Conservation (phyloP, 768 basidiomycete species). For the Hypholoma sublateritium region DNA sequence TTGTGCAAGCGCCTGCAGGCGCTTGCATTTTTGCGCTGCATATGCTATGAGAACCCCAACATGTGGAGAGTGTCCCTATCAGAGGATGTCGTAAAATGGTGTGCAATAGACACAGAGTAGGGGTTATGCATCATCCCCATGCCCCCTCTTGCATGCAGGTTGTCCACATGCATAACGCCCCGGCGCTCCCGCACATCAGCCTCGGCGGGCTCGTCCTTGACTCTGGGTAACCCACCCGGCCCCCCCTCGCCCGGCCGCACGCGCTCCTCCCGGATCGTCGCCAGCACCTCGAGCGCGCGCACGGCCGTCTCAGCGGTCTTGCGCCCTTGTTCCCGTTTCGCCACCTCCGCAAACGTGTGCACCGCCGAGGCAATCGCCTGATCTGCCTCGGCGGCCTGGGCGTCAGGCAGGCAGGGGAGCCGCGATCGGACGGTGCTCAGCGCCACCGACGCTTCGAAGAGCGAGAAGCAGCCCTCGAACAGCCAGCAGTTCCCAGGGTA, state of each 20-base stretch:
- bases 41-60: no score
- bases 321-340: constrained; percentile 28
- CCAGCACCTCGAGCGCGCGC: constrained; percentile 39
- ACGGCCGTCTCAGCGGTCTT: constrained; percentile 37
- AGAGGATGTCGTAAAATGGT: background rate
- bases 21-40: no score
- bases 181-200: background rate
- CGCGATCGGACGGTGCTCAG: constrained; percentile 42
- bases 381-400: constrained; percentile 36
- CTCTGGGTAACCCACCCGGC: constrained; percentile 6
- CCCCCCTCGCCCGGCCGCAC: constrained; percentile 10
- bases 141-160: background rate
- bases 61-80: background rate
- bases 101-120: no score
- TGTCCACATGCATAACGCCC: constrained; percentile 8
- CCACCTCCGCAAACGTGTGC: constrained; percentile 33
- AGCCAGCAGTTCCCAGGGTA: constrained; percentile 37
- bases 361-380: constrained; percentile 7
- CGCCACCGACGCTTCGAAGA: constrained; percentile 48
- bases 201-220: constrained; percentile 19
- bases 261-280: constrained; percentile 19
- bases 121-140: no score
- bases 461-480: constrained; percentile 43
- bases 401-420: constrained; percentile 35
- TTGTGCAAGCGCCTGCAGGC: no score